Base-by-base conservation (phyloP, 495 filamentous ascomycete genomes). In the Aspergillus diversus region DNA sequence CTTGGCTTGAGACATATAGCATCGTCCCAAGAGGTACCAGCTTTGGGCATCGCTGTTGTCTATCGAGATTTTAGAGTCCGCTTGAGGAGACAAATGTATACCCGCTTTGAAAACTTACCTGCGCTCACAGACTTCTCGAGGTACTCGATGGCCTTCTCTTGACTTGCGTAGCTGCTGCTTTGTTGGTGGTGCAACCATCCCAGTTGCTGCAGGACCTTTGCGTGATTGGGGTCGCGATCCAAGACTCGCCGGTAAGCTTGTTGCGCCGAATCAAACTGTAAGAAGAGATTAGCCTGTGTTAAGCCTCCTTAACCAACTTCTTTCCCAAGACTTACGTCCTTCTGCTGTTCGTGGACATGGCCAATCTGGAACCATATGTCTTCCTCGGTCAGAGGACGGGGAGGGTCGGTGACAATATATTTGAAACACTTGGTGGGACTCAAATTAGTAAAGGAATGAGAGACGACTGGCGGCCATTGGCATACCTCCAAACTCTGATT, bases 321-420 rank as follows among this genome's bases (percentile, higher is more conserved):
- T 32, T 8, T 7, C 7, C 16, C 32, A 34, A 39, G 49, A 85
- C 95, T 77, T 81, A 97, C 95, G 68, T 99, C 95, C 82, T 98
- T 98, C 73, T 97, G 94, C 68, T 98, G 96, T 68, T 99, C 95
- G 72, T 99, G 92, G 52, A 99, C 95, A 75, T 99, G 95, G 31
- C 95, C 95, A 67, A 99, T 98, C 74, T 99, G 95, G 78, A 99
- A 99, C 94, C 94, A 98, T 63, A 99, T 99, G 70, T 99, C 95
- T 73, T 97, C 95, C 71, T 98, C 93, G 1, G 93, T 98, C 73
- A 99, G 77, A 15, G 95, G 95, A 5, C 92, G 85, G 8, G 95
- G 95, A 17, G 95, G 96, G 51, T 97, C 92, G 60, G 86, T 91
- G 57, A 97, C 92, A 61, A 99, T 99, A 73, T 97, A 99, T 75